Base-by-base conservation (phyloP, 768 basidiomycete genomes). In the Xerocomellus chrysenteron region DNA sequence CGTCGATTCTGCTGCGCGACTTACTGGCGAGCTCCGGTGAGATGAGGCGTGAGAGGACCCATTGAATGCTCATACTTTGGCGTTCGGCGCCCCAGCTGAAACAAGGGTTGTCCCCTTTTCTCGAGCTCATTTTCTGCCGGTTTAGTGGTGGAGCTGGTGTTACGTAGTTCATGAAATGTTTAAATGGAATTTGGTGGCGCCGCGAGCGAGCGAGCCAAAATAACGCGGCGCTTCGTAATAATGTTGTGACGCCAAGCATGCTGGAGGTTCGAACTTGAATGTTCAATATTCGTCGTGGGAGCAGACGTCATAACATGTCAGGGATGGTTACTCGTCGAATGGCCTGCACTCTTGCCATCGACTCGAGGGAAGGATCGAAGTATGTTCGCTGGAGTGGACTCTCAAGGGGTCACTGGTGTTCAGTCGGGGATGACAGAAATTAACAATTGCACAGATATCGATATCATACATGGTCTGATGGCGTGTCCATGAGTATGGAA, bases 71-170 rank as follows among this genome's bases (percentile, higher is more conserved):
- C 58, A 47, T 54, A 19, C 41, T 56, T 40, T n/a, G 52, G 42
- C 36, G 33, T 47, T 45, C 40, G 43, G 41, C 47, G 36, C 36
- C 19, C 28, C 8, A 42, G 36, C 41, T 26, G 47, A 48, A 19
- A 36, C 9, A 35, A 30, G 0, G 26, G 21, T 28, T 14, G 19
- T 33, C 41, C 24, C 44, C 44, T 52, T 58, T 43, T 39, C 19
- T 19, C 33, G 41, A 16, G 26, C 26, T 17, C 28, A 36, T 44
- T 50, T 36, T 36, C 32, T 51, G 21, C 19, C 47, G 44, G 51
- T 13, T 7, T 9, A 46, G 35, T 36, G 44, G 64, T 56, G 57
- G 64, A 51, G 64, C 58, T 50, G 40, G 28, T 37, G 53, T 65
- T 63, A 65, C 64, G 58, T 57, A 42, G 45, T 37, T 21, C 2